Base-by-base conservation (phyloP, 805 yeast genomes). In the Saturnispora serradocipensis region DNA sequence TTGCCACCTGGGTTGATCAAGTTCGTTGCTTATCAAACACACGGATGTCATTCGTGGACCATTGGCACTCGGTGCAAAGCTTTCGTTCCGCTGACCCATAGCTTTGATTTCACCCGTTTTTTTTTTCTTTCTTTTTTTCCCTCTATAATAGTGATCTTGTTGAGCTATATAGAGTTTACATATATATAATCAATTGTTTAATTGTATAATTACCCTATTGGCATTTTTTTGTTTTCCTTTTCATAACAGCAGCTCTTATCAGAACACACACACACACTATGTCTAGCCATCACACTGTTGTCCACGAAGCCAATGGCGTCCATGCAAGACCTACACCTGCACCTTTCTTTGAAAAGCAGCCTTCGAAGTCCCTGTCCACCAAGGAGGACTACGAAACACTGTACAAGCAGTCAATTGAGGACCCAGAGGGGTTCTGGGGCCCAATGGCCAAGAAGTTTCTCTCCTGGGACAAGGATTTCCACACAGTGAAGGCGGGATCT, bases 371-470 rank as follows among this genome's bases (percentile, higher is more conserved):
- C 22, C 64, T 88, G 53, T 69, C 74, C 47, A 71, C 78, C 40
- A 64, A 87, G 48, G 86, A 80, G 10, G 84, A 88, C 58, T 90
- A 90, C 74, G 69, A 78, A 56, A 66, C 72, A 53, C 62, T 88
- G 69, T 87, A 90, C 72, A 67, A 79, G 56, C 75, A 86, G 73
- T 86, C 95, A 25, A 80, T 90, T 57, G 74, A 79, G 52, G 78
- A 86, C 62, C 98, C 98, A 43, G 85, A 78, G 50, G 75, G 70
- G 35, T 90, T 91, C 67, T 90, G 86, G 67, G 90, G 89, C 46
- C 79, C 81, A 48, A 72, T 77, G 66, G 97, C 96, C 48, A 76
- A 74, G 53, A 79, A 84, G 62, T 75, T 80, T 52, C 76, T 90
- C 58, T 70, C 77, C 61, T 90, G 97, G 97, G 87, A 83, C 65